Conservation (phyloP, 1,139 yeast species). For the Pichia sp. region DNA sequence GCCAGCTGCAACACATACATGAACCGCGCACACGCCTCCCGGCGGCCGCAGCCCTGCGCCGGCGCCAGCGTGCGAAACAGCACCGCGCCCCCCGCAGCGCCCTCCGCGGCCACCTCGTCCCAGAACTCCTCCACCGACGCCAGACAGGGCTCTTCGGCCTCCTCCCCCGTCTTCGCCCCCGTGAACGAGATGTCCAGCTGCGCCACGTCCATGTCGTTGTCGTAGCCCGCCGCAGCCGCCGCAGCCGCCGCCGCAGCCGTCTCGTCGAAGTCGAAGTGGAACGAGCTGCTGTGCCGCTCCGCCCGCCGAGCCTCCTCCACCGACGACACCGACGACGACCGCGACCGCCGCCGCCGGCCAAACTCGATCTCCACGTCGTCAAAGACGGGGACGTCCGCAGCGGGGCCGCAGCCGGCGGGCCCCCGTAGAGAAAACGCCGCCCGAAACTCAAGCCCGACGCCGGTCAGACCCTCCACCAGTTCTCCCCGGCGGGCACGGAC, state of each 20-base stretch:
- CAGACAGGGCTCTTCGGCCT: background rate
- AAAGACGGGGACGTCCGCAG: background rate
- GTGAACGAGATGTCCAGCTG: conserved; percentile 12
- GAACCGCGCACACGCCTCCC: conserved; percentile 3
- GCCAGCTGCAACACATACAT: conserved; percentile 6
- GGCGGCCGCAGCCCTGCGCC: background rate
- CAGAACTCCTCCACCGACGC: background rate
- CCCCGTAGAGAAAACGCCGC: background rate
- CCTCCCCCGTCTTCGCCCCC: background rate
- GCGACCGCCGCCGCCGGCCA: conserved; percentile 11
- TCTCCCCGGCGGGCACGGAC: background rate
- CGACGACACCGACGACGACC: conserved; percentile 25
- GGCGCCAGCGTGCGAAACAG: background rate
- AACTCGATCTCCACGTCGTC: conserved; percentile 9
- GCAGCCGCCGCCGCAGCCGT: background rate
- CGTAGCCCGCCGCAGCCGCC: conserved; percentile 5
- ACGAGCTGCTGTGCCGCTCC: conserved; percentile 13
- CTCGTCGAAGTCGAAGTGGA: conserved; percentile 17
- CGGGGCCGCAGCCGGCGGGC: too few relatives aligned
- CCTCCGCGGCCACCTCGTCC: background rate
- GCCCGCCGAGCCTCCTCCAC: conserved; percentile 29
- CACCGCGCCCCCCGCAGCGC: background rate
- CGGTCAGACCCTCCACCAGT: background rate
- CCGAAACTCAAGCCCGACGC: background rate
- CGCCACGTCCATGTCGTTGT: conserved; percentile 13